phyloP scores from a whole-genome alignment of 192 early-diverging fungal species.

The Geranomyces michiganensis region DNA sequence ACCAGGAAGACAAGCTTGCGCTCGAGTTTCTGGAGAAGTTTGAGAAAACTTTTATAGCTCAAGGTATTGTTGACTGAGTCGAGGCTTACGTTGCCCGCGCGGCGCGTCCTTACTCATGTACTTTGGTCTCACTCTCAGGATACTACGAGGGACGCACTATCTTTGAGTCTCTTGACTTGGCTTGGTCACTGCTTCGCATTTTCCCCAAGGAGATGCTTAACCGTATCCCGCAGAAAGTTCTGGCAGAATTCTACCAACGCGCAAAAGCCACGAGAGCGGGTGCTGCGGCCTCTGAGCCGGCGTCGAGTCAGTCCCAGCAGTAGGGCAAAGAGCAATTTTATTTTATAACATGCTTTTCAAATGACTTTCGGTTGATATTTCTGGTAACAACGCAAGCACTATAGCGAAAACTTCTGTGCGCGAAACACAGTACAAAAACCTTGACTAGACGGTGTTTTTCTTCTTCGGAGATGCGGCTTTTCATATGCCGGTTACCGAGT shows the following conservation, averaged over 20 bases:
- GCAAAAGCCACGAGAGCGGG: conserved; percentile 46
- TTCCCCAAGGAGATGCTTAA: conserved; percentile 99
- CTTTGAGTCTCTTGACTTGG: conserved; percentile 93
- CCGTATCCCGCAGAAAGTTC: conserved; percentile 94
- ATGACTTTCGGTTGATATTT: too few relatives aligned
- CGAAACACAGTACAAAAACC: too few relatives aligned
- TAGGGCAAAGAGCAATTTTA: not conserved
- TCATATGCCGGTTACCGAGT: not conserved
- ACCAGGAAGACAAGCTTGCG: conserved; percentile 96
- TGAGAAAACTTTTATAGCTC: conserved; percentile 95
- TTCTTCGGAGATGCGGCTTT: too few relatives aligned
- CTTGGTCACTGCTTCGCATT: conserved; percentile 98
- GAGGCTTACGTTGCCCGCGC: too few relatives aligned
- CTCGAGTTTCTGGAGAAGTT: conserved; percentile 99
- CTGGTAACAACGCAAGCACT: too few relatives aligned
- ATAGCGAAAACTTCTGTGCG: too few relatives aligned
- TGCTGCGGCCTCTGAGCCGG: conserved; percentile 36
- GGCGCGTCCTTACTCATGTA: too few relatives aligned
- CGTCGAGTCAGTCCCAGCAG: conserved; percentile 27
- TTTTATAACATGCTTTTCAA: too few relatives aligned
- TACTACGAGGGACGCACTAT: conserved; percentile 95
- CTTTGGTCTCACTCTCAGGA: too few relatives aligned
- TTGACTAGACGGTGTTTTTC: too few relatives aligned
- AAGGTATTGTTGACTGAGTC: too few relatives aligned
- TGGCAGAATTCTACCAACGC: conserved; percentile 93